These are phyloP conservation scores for Rubroshorea leprosula DNA, from an alignment of 345 rosid genomes.

Conservation along the genomic window DNA sequence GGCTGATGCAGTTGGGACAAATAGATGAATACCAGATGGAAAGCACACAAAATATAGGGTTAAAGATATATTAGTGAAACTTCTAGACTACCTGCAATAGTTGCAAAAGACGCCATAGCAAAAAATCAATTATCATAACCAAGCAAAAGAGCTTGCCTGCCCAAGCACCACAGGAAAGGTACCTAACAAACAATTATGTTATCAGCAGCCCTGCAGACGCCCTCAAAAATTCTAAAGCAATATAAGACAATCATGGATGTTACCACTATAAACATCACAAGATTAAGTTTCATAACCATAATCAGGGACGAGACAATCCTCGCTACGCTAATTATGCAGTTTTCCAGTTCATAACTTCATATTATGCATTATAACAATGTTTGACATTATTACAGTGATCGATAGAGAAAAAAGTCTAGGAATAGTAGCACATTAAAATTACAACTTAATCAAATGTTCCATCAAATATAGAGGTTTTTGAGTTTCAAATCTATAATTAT, in stretches of 20 bases:
- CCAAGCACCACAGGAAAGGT: conserved; percentile 89
- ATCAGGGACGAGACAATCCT: too few species aligned
- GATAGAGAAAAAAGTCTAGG: too few species aligned
- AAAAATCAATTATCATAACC: conserved; percentile 83
- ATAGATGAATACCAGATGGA: background rate
- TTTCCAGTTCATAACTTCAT: too few species aligned
- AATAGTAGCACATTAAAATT: background rate
- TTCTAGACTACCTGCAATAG: conserved; percentile 46
- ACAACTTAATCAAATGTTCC: background rate
- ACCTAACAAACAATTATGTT: conserved; percentile 30
- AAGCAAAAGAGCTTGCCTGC: conserved; percentile 87
- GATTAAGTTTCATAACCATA: background rate
- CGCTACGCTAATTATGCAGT: too few species aligned
- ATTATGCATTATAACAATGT: too few species aligned
- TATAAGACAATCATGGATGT: background rate
- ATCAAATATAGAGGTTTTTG: background rate
- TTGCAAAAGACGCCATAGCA: conserved; percentile 64
- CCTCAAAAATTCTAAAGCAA: background rate
- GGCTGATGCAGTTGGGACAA: conserved; percentile 38
- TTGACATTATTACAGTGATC: too few species aligned
- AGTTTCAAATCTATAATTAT: too few species aligned
- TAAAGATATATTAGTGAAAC: background rate
- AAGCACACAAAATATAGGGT: background rate
- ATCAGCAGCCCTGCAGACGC: background rate
- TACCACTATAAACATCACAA: background rate